Evolutionary conservation across 371 early-diverging fungal species (phyloP), one percentile per base, ranked within the genome.

Genomic region (Rhizomucor pusillus): DNA sequence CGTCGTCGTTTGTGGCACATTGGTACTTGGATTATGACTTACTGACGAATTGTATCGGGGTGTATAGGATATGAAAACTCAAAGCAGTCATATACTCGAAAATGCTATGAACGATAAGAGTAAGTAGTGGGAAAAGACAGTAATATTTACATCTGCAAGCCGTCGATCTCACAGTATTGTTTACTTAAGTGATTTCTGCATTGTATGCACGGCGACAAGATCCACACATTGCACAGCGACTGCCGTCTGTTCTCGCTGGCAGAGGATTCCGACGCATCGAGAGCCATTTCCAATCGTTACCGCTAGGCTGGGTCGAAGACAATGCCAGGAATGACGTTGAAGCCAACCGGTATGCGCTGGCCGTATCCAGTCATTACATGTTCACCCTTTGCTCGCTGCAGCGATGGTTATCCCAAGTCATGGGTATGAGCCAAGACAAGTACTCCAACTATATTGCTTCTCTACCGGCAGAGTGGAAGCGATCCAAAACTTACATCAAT

Each of bases 161-260:
- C n/a, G n/a, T n/a, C n/a, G n/a, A n/a, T n/a, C n/a, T n/a, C n/a
- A n/a, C n/a, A n/a, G n/a, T n/a, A n/a, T n/a, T n/a, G n/a, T n/a
- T n/a, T n/a, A n/a, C 29, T 29, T 3, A 3, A 75, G 76, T 76
- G 29, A 56, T 76, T 16, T 50, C 62, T 44, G 65, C 65, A 5
- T 52, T 76, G 5, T 51, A 61, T 7, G 29, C 62, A 43, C 71
- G 74, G n/a, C 64, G 66, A 37, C 77, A 77, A 65, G 77, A 77
- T 54, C 77, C 77, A 33, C 69, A 62, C 59, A 68, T 67, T 10
- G 71, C 69, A 14, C 67, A 69, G 19, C 57, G 67, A n/a, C 59
- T 77, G 14, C 65, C 77, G n/a, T 65, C 77, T 11, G 66, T 77
- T 52, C 61, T 77, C n/a, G 61, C 70, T 9, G 49, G 63, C 6